Percentiles rank a stretch among this genome's conserved stretches.
Conservation (phyloP, 2,329 filamentous ascomycete species). For the Colletotrichum trifolii region DNA sequence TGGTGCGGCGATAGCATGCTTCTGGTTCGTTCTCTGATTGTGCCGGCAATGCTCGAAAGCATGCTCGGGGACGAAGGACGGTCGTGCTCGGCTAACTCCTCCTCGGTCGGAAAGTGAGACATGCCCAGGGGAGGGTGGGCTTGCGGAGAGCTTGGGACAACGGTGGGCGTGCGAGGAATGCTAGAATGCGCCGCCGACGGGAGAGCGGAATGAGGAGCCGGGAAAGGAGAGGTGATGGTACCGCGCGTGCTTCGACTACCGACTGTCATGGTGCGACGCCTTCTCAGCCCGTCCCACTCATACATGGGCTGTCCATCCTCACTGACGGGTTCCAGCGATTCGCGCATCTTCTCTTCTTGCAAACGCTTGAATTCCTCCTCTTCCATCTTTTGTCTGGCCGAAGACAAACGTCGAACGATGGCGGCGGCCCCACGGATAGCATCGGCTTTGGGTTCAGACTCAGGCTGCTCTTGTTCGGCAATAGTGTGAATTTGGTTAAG, state of each 20-base stretch:
- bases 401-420: slow-evolving; percentile 85
- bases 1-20: slow-evolving; percentile 53
- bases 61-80: slow-evolving; percentile 59
- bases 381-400: slow-evolving; percentile 80
- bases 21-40: slow-evolving; percentile 59
- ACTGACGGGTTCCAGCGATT: slow-evolving; percentile 77
- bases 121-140: slow-evolving; percentile 85
- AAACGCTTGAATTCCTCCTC: slow-evolving; percentile 81
- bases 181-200: slow-evolving; percentile 39
- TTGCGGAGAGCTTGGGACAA: slow-evolving; percentile 24
- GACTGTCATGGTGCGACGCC: slow-evolving; percentile 69
- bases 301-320: slow-evolving; percentile 78
- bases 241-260: slow-evolving; percentile 46
- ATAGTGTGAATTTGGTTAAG: slow-evolving; percentile 96
- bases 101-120: slow-evolving; percentile 80
- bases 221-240: slow-evolving; percentile 28
- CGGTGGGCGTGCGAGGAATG: slow-evolving; percentile 42
- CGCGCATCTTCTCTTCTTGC: slow-evolving; percentile 79
- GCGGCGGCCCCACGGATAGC: slow-evolving; percentile 92
- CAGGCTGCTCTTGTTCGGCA: slow-evolving; percentile 94
- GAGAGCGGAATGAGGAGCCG: slow-evolving; percentile 11
- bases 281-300: slow-evolving; percentile 92
- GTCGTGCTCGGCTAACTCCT: slow-evolving; percentile 67
- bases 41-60: slow-evolving; percentile 68
- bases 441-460: slow-evolving; percentile 95